Percentiles rank a stretch among this genome's conserved stretches.
phyloP scores from a whole-genome alignment of 257 asterid species.

The Primulina eburnea region DNA sequence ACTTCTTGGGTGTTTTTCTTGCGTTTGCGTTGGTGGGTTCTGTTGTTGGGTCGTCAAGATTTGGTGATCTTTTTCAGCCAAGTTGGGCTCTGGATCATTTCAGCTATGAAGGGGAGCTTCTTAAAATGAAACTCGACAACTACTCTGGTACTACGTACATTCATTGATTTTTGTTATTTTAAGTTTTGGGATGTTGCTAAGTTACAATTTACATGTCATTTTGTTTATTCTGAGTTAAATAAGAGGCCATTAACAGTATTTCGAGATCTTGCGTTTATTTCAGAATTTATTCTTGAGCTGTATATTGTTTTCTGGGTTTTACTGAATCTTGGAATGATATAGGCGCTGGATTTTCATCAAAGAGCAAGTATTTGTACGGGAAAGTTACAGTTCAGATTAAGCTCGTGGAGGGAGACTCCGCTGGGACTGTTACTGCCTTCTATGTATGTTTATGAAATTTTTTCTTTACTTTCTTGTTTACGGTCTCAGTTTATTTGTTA shows the following conservation, averaged over 20 bases:
- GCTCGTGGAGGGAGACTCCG: constrained; percentile 94
- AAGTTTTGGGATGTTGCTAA: too few relatives aligned
- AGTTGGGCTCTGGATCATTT: constrained; percentile 75
- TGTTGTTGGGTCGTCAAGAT: constrained; percentile 42
- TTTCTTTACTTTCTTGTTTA: too few relatives aligned
- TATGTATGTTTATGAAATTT: constrained; percentile 43
- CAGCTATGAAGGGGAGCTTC: constrained; percentile 55
- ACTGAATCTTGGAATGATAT: background rate
- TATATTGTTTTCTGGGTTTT: background rate
- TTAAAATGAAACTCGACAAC: constrained; percentile 69
- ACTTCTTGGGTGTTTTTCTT: constrained; percentile 13
- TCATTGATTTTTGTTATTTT: background rate
- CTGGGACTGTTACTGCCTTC: constrained; percentile 94
- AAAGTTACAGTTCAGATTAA: constrained; percentile 79
- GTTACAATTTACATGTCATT: too few relatives aligned
- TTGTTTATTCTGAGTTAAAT: background rate
- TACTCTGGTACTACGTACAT: constrained; percentile 47
- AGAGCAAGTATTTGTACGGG: constrained; percentile 83
- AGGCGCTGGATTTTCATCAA: constrained; percentile 93
- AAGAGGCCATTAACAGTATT: background rate
- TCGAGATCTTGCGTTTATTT: background rate
- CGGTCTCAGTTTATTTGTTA: background rate
- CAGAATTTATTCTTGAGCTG: too few relatives aligned
- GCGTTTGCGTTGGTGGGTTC: constrained; percentile 30
- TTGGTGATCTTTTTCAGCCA: constrained; percentile 65